Percentiles rank a stretch among this genome's conserved stretches.
Evolutionary conservation across 2,329 filamentous ascomycete genomes (phyloP).

Genomic region (Tolypocladium sp.): DNA sequence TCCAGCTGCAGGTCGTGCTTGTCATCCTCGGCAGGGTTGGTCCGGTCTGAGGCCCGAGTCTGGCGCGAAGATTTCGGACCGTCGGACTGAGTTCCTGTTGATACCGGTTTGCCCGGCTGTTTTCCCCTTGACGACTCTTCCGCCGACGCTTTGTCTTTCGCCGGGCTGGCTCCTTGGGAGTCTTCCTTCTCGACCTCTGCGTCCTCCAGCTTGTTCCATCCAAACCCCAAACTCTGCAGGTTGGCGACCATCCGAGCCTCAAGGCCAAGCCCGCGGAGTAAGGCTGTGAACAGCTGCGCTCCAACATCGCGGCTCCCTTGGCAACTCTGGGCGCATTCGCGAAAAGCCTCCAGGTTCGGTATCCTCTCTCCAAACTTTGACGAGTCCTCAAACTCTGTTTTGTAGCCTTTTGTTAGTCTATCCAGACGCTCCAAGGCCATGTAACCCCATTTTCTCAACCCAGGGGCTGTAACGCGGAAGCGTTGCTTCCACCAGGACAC

Average conservation of each 20-base stretch:
- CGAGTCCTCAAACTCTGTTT: conserved; percentile 50
- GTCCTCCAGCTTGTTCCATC: conserved; percentile 82
- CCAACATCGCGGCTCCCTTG: conserved; percentile 81
- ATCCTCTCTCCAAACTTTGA: conserved; percentile 70
- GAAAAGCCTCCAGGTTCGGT: conserved; percentile 56
- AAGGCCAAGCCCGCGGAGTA: conserved; percentile 71
- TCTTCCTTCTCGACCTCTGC: conserved; percentile 44
- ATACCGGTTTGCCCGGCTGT: not conserved
- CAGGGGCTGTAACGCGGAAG: conserved; percentile 69
- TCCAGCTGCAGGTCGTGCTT: conserved; percentile 37
- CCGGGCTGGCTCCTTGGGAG: not conserved
- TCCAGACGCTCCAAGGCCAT: conserved; percentile 68
- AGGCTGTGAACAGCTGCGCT: conserved; percentile 79
- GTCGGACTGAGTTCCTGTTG: conserved; percentile 9
- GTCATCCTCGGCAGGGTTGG: conserved; percentile 25
- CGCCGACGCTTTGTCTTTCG: conserved; percentile 5
- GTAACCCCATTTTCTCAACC: conserved; percentile 83
- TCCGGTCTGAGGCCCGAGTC: conserved; percentile 2
- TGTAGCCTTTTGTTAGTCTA: conserved; percentile 62
- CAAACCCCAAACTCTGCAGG: conserved; percentile 79
- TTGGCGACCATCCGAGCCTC: conserved; percentile 78
- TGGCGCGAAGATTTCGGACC: conserved; percentile 6
- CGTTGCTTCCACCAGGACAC: conserved; percentile 80
- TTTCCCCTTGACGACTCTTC: conserved; percentile 6
- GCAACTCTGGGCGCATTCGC: conserved; percentile 56